Percentiles rank a stretch among this genome's conserved stretches.
Evolutionary conservation across 2,329 filamentous ascomycete genomes (phyloP).

Genomic region (Zasmidium angulare): DNA sequence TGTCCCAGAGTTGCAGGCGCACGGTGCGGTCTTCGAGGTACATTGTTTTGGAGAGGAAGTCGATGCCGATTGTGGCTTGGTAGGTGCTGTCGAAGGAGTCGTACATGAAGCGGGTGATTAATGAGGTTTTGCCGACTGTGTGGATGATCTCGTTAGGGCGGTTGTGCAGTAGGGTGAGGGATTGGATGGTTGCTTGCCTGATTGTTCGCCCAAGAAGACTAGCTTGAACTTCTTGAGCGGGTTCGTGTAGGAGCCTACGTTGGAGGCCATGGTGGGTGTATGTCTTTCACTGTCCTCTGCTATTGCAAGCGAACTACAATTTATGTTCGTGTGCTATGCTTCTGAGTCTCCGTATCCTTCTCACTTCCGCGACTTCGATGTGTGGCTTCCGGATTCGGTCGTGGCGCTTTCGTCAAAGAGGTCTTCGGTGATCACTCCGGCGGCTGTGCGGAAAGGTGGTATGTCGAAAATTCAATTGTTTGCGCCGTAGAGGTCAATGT

Average conservation of each 20-base stretch:
- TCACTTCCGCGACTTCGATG: not conserved
- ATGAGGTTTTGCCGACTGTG: conserved; percentile 92
- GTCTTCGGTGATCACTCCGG: not conserved
- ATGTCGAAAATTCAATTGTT: not conserved
- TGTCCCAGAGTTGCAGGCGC: conserved; percentile 96
- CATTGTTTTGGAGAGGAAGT: conserved; percentile 99
- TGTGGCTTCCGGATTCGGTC: conserved; percentile 7
- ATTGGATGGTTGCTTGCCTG: conserved; percentile 63
- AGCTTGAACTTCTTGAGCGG: conserved; percentile 99
- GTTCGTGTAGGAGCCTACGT: conserved; percentile 90
- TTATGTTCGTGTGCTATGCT: no score
- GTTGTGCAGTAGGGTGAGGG: not conserved
- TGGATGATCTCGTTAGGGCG: not conserved
- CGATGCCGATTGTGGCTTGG: conserved; percentile 98
- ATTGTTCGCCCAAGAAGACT: conserved; percentile 97
- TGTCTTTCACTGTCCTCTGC: not conserved
- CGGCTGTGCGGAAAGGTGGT: not conserved
- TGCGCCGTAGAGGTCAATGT: not conserved
- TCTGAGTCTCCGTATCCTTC: no score
- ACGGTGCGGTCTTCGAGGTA: conserved; percentile 98
- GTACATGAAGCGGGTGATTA: conserved; percentile 99
- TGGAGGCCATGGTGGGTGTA: conserved; percentile 64
- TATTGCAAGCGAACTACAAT: no score
- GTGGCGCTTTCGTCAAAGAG: conserved; percentile 3
- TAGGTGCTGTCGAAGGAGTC: conserved; percentile 99